Percentiles rank a stretch among this genome's conserved stretches.
phyloP scores from a whole-genome alignment of 2,329 filamentous ascomycete genomes.

The Periconia macrospinosa region DNA sequence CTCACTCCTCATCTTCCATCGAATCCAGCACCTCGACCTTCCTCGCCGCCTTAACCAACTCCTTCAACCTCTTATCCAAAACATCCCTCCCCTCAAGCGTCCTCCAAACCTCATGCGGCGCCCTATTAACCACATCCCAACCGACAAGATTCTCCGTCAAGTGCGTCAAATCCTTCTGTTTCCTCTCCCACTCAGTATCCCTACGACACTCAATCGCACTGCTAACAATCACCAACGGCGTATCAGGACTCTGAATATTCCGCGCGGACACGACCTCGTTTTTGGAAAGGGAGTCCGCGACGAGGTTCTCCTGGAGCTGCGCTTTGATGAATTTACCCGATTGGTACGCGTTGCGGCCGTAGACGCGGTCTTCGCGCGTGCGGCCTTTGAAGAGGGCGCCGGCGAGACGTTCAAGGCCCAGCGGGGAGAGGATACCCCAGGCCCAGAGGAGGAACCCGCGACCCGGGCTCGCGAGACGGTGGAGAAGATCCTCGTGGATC shows the following conservation, averaged over 20 bases:
- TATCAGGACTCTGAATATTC: conserved; percentile 75
- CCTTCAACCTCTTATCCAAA: conserved; percentile 76
- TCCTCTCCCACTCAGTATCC: conserved; percentile 74
- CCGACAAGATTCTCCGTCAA: conserved; percentile 76
- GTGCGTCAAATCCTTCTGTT: conserved; percentile 80
- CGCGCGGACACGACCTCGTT: conserved; percentile 79
- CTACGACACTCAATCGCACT: conserved; percentile 71
- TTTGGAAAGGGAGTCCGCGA: conserved; percentile 80
- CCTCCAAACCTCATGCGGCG: conserved; percentile 85
- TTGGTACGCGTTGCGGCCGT: conserved; percentile 77
- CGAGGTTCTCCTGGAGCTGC: conserved; percentile 88
- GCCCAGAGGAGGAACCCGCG: conserved; percentile 86
- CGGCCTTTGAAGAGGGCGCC: conserved; percentile 83
- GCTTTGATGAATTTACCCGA: conserved; percentile 83
- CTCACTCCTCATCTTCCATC: background rate
- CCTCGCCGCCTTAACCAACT: conserved; percentile 59
- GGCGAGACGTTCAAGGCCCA: conserved; percentile 78
- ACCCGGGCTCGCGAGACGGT: conserved; percentile 64
- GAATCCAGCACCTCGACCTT: conserved; percentile 12
- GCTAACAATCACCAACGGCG: conserved; percentile 78
- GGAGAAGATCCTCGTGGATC: conserved; percentile 83
- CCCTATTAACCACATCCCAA: conserved; percentile 86
- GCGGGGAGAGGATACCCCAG: conserved; percentile 80
- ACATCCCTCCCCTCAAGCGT: conserved; percentile 70
- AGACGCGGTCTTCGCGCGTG: conserved; percentile 79